A percentile compares a stretch with the other conserved stretches of the same genome.
These are phyloP conservation scores for Bryopsis sp. DNA, from an alignment of 139 green algal genomes.

Conservation along the genomic window DNA sequence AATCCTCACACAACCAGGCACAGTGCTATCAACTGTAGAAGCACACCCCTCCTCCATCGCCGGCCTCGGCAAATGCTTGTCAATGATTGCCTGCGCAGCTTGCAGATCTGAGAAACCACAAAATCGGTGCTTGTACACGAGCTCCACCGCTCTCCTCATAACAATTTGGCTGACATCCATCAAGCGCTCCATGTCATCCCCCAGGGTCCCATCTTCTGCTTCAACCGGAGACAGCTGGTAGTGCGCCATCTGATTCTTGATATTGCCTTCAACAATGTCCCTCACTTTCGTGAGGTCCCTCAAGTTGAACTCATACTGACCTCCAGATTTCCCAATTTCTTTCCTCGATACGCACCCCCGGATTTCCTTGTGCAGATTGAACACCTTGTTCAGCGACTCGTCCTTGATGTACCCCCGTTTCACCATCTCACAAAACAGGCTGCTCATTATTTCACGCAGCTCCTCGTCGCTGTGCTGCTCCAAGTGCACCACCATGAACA, in stretches of 20 bases:
- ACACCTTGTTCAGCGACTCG: too few species aligned
- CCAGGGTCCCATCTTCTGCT: neutral
- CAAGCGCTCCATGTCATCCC: neutral
- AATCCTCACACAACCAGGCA: conserved; percentile 20
- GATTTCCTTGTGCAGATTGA: too few species aligned
- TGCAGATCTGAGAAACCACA: neutral
- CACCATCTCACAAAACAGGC: conserved; percentile 19
- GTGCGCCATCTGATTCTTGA: conserved; percentile 26
- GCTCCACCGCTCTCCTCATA: neutral
- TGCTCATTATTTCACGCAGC: conserved; percentile 21
- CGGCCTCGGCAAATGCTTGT: neutral
- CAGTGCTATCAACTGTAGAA: conserved; percentile 14
- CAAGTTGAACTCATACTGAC: conserved; percentile 27
- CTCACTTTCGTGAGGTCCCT: conserved; percentile 30
- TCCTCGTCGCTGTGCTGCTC: conserved; percentile 17
- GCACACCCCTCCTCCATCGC: neutral
- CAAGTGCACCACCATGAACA: conserved; percentile 25
- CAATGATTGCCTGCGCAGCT: neutral
- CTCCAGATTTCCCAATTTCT: conserved; percentile 14
- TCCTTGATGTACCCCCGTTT: neutral
- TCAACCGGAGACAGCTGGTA: conserved; percentile 15
- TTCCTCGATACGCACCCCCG: too few species aligned
- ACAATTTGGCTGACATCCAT: neutral
- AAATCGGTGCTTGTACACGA: conserved; percentile 16
- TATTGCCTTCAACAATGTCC: conserved; percentile 26